Conservation (phyloP, 2,329 filamentous ascomycete species). For the Chrysoporthe puriensis region DNA sequence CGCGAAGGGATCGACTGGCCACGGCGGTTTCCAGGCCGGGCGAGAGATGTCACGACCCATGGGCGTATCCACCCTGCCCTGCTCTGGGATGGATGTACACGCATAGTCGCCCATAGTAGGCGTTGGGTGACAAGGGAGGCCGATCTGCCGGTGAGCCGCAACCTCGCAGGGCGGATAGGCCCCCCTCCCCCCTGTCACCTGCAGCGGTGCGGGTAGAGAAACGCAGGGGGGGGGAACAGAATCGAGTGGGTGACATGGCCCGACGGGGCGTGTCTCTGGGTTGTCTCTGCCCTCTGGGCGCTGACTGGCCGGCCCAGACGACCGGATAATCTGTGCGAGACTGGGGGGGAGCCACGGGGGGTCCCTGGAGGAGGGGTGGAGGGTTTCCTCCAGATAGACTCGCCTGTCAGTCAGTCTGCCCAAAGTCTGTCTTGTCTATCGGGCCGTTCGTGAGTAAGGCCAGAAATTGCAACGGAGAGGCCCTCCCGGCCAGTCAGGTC, state of each 20-base stretch:
- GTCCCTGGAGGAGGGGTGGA: neutral
- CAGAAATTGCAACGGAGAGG: neutral
- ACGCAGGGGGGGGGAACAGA: constrained; percentile 4
- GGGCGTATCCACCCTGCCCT: neutral
- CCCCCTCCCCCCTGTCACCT: neutral
- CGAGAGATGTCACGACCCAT: constrained; percentile 8
- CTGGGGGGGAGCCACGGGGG: constrained; percentile 1
- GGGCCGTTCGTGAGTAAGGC: constrained; percentile 10
- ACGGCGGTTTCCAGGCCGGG: constrained; percentile 14
- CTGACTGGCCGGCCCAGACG: constrained; percentile 27
- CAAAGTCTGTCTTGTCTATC: neutral
- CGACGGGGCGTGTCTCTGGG: constrained; percentile 10
- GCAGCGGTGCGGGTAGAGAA: neutral
- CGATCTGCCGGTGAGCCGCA: constrained; percentile 27
- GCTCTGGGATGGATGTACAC: no score
- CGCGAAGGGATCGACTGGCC: constrained; percentile 11
- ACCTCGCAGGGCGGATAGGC: neutral
- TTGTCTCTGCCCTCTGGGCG: constrained; percentile 12
- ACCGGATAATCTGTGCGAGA: constrained; percentile 23
- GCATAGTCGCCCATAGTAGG: neutral
- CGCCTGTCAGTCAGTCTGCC: no score
- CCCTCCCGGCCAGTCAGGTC: constrained; percentile 7
- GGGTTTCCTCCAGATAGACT: no score
- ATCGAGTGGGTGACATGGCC: constrained; percentile 23
- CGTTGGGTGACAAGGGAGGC: constrained; percentile 18